Conservation (phyloP, 768 basidiomycete genomes). For the Tephrocybe sp. region DNA sequence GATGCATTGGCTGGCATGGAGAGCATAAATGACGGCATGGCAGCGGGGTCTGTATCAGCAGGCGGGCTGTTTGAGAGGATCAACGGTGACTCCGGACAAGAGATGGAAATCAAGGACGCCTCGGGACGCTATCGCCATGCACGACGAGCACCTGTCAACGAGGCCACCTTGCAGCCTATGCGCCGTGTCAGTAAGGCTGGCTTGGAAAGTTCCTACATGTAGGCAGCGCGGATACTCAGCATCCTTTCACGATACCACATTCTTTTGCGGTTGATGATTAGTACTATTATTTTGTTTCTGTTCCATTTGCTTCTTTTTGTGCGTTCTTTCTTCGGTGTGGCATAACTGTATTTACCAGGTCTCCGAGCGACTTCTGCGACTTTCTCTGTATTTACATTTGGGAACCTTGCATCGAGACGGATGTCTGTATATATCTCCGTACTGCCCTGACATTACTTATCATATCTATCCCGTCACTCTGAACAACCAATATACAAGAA, state of each 20-base stretch:
- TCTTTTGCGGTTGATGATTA: neutral
- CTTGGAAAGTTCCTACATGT: conserved; percentile 60
- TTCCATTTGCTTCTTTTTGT: neutral
- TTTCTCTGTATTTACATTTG: conserved; percentile 6
- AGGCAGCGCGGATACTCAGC: conserved; percentile 9
- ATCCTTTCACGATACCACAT: neutral
- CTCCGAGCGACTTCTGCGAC: neutral
- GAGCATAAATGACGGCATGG: conserved; percentile 23
- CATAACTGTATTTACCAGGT: conserved; percentile 4
- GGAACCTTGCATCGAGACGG: conserved; percentile 4
- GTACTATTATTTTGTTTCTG: neutral
- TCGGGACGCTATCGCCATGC: conserved; percentile 86
- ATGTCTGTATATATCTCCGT: neutral
- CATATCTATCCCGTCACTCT: conserved; percentile 8
- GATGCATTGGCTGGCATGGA: conserved; percentile 20
- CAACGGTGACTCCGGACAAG: conserved; percentile 72
- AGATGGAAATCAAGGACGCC: conserved; percentile 86
- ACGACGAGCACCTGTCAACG: conserved; percentile 82
- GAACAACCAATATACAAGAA: neutral
- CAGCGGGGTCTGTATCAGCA: conserved; percentile 34
- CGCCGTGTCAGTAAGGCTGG: conserved; percentile 92
- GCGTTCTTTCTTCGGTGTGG: neutral
- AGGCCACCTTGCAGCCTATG: conserved; percentile 85
- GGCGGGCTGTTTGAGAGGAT: conserved; percentile 37
- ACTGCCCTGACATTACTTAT: conserved; percentile 5